A percentile compares a stretch with the other conserved stretches of the same genome.
phyloP scores from a whole-genome alignment of 73 alveolate species.

The Tetrahymena thermophila region DNA sequence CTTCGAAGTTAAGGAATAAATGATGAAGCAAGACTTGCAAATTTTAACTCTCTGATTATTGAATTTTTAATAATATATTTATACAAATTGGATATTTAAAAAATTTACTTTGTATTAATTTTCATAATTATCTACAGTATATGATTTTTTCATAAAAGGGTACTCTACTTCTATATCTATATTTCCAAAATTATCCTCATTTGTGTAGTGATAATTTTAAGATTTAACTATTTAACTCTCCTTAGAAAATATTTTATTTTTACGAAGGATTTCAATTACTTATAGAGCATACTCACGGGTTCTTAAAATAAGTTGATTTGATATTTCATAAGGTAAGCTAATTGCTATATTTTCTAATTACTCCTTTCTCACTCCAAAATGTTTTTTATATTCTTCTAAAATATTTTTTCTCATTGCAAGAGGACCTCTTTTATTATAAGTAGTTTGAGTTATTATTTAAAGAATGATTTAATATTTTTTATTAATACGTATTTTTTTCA shows the following conservation, averaged over 20 bases:
- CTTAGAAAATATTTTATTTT: constrained; percentile 32
- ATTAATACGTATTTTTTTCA: constrained; percentile 18
- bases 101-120: neutral
- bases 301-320: constrained; percentile 27
- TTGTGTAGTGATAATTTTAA: neutral
- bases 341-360: constrained; percentile 26
- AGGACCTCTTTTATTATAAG: constrained; percentile 2
- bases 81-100: constrained; percentile 6
- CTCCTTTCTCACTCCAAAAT: constrained; percentile 31
- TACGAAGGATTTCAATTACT: constrained; percentile 22
- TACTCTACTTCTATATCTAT: constrained; percentile 30
- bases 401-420: constrained; percentile 30
- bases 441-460: neutral
- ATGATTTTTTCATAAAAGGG: constrained; percentile 12
- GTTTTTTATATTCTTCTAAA: constrained; percentile 28
- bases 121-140: neutral
- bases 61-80: neutral
- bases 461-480: neutral
- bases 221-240: constrained; percentile 25
- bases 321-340: constrained; percentile 28
- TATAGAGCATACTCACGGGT: constrained; percentile 24
- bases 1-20: constrained; percentile 33
- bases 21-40: constrained; percentile 35
- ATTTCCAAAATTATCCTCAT: constrained; percentile 9
- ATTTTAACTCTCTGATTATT: constrained; percentile 17